Base-by-base conservation (phyloP, 1,139 yeast species). In the Yamadazyma sp. region DNA sequence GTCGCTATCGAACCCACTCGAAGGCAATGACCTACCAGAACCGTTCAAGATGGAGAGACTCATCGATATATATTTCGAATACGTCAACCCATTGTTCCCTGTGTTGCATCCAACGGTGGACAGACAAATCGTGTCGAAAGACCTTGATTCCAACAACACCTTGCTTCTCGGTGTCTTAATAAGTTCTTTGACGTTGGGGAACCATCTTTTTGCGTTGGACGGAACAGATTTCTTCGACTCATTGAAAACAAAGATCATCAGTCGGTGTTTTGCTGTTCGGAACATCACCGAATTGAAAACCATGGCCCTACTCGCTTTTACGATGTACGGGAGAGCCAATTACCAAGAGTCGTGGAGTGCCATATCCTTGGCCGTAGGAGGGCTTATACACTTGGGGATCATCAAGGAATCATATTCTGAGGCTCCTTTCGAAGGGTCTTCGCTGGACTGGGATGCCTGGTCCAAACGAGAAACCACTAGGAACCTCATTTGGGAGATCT, bases 301-400 rank as follows among this genome's bases (percentile, higher is more conserved):
- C 6, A 49, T 61, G 43, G 46, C 59, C 12, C 48, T 61, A 25
- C 38, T 60, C 26, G 62, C 64, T 1, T 53, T 52, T 30, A 50
- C 59, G 12, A 47, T 56, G n/a, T 54, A 51, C 40, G 58, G 64
- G 3, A 45, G 49, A 23, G 42, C 54, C n/a, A 58, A 56, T 33
- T 53, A 54, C 34, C 51, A 54, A 22, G 64, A 61, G 35, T 46
- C 64, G 3, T 61, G 65, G 64, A 54, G 60, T 12, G 34, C 57
- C 26, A 49, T 60, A 3, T 48, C 53, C 8, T 36, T 49, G 22
- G 50, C 48, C 4, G 48, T 39, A 2, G 51, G 48, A 5, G 53
- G 48, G 4, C 50, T 48, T 37, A 40, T 42, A 17, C 53, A 48
- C 37, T 41, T 46, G 14, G 51, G 49, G 2, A 36, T 48, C 12